Evolutionary conservation across 805 yeast genomes (phyloP), one percentile per base, ranked within the genome.

Genomic region (Starmerella lactis-condensi): DNA sequence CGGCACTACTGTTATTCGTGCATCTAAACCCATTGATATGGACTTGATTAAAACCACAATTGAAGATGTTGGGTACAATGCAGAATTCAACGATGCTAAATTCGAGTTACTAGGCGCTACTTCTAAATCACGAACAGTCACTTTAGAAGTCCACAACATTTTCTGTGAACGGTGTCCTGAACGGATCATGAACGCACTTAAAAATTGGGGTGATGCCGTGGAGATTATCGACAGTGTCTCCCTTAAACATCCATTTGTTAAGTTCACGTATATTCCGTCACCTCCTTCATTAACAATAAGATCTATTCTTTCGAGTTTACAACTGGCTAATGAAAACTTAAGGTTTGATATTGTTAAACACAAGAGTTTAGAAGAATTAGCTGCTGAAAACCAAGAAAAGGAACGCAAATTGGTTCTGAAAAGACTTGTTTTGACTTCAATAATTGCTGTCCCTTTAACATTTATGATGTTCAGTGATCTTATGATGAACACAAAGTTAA

Each of bases 121-220:
- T 1, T 58, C 64, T n/a, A 57, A 53, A 27, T 57, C 74, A 3
- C 60, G 85, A 40, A 59, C 70, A 0, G 64, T 75, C 27, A 65
- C 65, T 36, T 53, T 76, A 33, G 59, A 56, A 26, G 59, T 75
- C 6, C 58, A 57, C 1, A 82, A 82, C 1, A 73, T 75, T 78
- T 70, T 53, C 47, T 76, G 85, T 52, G 65, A 60, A 40, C 67
- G 70, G 44, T 76, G 85, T 47, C 85, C 85, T 1, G 63, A 59
- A 21, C 47, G 60, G 1, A 60, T 75, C 19, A 63, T 61, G 44
- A 51, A 57, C 3, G 63, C 63, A 20, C 53, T 76, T 25, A 44
- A 53, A 2, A 56, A 57, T 5, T 69, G 60, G 40, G 82, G 78
- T 32, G 65, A 64, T 22, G 67, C 72, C 1, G 56, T 73, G 6